Evolutionary conservation across 2,329 filamentous ascomycete genomes (phyloP).

Genomic region (Colletotrichum scovillei): DNA sequence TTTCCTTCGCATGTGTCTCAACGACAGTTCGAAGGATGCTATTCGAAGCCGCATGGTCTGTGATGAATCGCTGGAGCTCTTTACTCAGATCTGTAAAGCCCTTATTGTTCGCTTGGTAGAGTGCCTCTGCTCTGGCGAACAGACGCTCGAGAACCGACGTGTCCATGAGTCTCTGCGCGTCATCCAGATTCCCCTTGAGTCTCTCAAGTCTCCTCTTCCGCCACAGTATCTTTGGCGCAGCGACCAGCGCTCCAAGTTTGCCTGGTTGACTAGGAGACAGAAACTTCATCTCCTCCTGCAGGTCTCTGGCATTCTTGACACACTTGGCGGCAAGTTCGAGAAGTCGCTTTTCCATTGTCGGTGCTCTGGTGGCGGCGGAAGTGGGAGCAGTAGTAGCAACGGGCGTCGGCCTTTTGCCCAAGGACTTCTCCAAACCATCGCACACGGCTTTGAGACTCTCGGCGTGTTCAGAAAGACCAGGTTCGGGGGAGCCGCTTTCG

Average conservation of each 20-base stretch:
- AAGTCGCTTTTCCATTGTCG: neutral
- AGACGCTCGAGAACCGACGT: neutral
- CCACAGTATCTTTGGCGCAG: neutral
- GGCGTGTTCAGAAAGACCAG: neutral
- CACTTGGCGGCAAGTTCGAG: neutral
- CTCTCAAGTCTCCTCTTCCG: neutral
- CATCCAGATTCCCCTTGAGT: neutral
- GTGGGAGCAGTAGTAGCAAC: too few species aligned
- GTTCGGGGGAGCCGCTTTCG: neutral
- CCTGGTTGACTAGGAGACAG: neutral
- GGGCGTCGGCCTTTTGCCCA: neutral
- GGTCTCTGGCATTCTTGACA: neutral
- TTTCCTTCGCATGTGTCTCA: neutral
- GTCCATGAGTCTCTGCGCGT: neutral
- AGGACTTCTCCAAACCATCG: rapidly evolving
- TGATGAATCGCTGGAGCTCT: neutral
- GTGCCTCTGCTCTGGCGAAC: neutral
- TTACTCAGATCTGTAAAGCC: neutral
- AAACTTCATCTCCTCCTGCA: neutral
- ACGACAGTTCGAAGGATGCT: neutral
- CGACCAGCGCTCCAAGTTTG: neutral
- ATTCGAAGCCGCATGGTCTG: neutral
- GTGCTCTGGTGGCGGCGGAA: neutral
- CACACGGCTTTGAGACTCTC: neutral
- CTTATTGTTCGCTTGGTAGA: neutral